Evolutionary conservation across 179 eudicot species (phyloP).

Genomic region (Patellifolia procumbens): DNA sequence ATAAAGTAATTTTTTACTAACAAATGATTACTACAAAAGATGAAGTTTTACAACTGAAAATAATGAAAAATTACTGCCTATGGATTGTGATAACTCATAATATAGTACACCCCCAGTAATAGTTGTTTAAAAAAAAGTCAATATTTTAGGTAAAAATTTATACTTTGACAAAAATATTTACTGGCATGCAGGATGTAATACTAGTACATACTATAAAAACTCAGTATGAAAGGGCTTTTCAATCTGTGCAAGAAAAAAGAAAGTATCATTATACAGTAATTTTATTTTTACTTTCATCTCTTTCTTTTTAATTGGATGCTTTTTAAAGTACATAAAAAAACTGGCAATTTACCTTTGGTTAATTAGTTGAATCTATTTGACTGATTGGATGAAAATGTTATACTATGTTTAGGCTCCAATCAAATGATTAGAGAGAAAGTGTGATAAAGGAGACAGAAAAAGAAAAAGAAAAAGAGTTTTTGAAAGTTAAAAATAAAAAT

Average conservation of each 20-base stretch:
- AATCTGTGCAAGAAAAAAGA: not conserved
- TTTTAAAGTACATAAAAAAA: not conserved
- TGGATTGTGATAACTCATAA: slow-evolving; percentile 5
- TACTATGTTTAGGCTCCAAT: slow-evolving; percentile 39
- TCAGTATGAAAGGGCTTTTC: slow-evolving; percentile 10
- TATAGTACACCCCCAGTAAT: not conserved
- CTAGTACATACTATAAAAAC: not conserved
- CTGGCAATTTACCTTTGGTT: slow-evolving; percentile 18
- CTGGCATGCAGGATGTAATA: slow-evolving; percentile 25
- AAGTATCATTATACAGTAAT: not conserved
- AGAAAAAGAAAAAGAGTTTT: not conserved
- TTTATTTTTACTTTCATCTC: not conserved
- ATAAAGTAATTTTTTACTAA: too few species aligned
- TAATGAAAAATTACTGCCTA: not conserved
- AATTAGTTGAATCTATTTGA: slow-evolving; percentile 14
- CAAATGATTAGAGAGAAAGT: slow-evolving; percentile 33
- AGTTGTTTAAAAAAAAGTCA: slow-evolving; percentile 6
- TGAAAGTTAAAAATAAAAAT: too few species aligned
- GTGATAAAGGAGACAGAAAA: too few species aligned
- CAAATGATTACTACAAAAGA: not conserved
- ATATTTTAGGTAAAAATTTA: not conserved
- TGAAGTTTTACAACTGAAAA: not conserved
- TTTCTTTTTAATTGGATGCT: slow-evolving; percentile 7
- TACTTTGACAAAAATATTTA: not conserved
- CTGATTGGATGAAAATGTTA: slow-evolving; percentile 24